phyloP scores from a whole-genome alignment of 768 basidiomycete species.

The Tephrocybe sp. region DNA sequence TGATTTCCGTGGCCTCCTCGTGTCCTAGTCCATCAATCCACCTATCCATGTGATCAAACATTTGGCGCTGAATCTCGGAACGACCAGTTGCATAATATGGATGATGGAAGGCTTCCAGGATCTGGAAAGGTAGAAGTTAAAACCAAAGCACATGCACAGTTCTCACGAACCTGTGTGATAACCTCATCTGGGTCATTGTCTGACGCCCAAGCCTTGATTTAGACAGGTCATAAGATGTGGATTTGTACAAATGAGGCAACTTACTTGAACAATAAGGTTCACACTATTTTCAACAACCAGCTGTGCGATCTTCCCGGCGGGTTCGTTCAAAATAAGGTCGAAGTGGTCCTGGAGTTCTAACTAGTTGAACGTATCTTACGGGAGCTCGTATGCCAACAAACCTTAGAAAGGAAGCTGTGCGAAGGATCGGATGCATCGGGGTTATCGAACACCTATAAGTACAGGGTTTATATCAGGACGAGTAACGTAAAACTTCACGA shows the following conservation, averaged over 20 bases:
- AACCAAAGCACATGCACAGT: not conserved
- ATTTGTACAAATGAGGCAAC: slow-evolving; percentile 2
- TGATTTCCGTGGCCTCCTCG: slow-evolving; percentile 42
- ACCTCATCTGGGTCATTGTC: slow-evolving; percentile 42
- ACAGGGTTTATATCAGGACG: not conserved
- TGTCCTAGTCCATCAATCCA: slow-evolving; percentile 52
- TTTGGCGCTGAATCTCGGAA: slow-evolving; percentile 56
- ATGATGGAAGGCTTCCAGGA: slow-evolving; percentile 69
- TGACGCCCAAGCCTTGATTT: slow-evolving; percentile 47
- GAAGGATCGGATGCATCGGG: slow-evolving; percentile 65
- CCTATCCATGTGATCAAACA: slow-evolving; percentile 55
- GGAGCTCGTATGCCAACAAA: slow-evolving; percentile 17
- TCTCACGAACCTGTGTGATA: slow-evolving; percentile 40
- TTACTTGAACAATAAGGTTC: slow-evolving; percentile 53
- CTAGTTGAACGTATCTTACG: not conserved
- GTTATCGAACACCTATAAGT: slow-evolving; percentile 61
- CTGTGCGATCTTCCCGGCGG: slow-evolving; percentile 72
- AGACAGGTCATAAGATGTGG: not conserved
- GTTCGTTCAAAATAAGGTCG: slow-evolving; percentile 69
- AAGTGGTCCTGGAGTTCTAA: slow-evolving; percentile 58
- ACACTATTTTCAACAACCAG: slow-evolving; percentile 65
- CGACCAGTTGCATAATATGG: slow-evolving; percentile 59
- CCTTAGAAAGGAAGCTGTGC: slow-evolving; percentile 72
- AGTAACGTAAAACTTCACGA: not conserved
- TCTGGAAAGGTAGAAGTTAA: slow-evolving; percentile 25